Evolutionary conservation across 371 early-diverging fungal genomes (phyloP), one percentile per base, ranked within the genome.

Genomic region (Blakeslea trispora): DNA sequence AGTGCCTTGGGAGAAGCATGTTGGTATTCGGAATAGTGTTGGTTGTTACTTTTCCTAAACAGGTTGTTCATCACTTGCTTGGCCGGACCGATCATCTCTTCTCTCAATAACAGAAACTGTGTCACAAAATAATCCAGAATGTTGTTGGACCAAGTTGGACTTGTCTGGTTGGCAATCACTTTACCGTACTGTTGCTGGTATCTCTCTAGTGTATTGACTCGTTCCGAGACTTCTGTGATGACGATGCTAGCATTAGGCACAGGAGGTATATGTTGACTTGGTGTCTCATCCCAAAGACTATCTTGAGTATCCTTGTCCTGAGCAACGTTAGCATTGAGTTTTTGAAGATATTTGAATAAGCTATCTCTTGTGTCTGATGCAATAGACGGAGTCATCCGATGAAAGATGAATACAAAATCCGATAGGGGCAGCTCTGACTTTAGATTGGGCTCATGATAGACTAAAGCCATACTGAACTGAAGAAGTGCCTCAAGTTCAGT

Each of bases 71-170:
- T 44, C 0, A 57, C 59, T 0, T 46, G 14, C 37, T 66, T 59
- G 1, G 69, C 18, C 2, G 74, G 71, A 1, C 64, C 64, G 7
- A 53, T 39, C 0, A 74, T 5, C 28, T 73, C 68, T 21, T 73
- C 72, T 1, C 69, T 57, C 18, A 71, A 15, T 5, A 74, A 45
- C 46, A 67, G 45, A 13, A 61, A 77, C 15, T 77, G 74, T 13
- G 50, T 40, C 28, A 55, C 37, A 3, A 74, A 17, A 22, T 77
- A 77, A 3, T 43, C 28, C 0, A 31, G 40, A 1, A 73, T 6
- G 19, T 62, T 45, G 14, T 57, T 28, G n/a, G 69, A 45, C 59
- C 65, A 59, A 6, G 68, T 44, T 5, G 41, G 32, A 14, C 54
- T 44, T 17, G 61, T 19, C 9, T 51, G 39, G 19, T 61, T 64